Evolutionary conservation across 2,329 filamentous ascomycete genomes (phyloP), one percentile per base, ranked within the genome.

Genomic region (Trichoderma atrobrunneum): DNA sequence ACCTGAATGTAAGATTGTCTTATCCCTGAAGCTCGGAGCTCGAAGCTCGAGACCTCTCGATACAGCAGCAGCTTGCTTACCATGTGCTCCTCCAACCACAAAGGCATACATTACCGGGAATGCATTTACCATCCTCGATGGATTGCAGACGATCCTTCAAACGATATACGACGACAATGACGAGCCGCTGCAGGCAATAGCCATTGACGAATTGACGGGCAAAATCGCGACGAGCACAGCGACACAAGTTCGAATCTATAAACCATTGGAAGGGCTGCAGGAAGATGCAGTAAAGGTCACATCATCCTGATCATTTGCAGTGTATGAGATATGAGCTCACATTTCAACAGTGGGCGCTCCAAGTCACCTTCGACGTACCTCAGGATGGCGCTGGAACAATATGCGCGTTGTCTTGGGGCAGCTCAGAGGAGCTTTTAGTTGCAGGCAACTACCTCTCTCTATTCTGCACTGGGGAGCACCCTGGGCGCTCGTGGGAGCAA

Each of bases 41-140:
- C 18, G 18, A 32, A 48, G n/a, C 26, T 36, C 21, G 39, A 34
- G 63, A 30, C 26, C 51, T 36, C 34, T 54, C 16, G 24, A 56
- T 59, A 59, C 59, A 48, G 26, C 67, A 34, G 28, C 32, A 39
- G 30, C 59, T 57, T 60, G 30, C 59, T 57, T 60, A 73, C 39
- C 32, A 61, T 51, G 18, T 63, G 26, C 32, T 32, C 14, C 28
- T 16, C 59, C 65, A 51, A 73, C 68, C 63, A 36, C 78, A 8
- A 18, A 97, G 93, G 89, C 90, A 66, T 99, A 98, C 83, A 92
- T 98, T 75, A 96, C 93, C 73, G 95, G 95, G 78, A 93, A 92
- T 82, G 93, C 93, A 74, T 89, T 98, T 75, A 90, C 96, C 68
- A 91, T 99, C 77, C 90, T 98, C 76, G 88, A 89, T 78, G 92